These are phyloP conservation scores for Spizellomyces sp. DNA, from an alignment of 192 early-diverging fungal species.

Conservation along the genomic window DNA sequence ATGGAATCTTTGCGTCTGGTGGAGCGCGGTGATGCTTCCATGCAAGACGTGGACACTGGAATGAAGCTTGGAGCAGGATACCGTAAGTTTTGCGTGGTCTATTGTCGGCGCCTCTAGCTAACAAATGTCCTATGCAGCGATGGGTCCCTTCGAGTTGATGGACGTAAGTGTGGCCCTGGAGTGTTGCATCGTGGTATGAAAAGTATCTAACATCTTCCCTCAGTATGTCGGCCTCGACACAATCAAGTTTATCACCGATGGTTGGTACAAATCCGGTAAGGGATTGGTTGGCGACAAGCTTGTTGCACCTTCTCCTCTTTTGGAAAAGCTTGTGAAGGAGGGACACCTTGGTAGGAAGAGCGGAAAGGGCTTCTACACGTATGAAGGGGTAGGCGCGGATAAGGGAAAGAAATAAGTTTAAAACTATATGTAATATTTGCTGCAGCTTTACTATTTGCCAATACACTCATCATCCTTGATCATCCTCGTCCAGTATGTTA, in stretches of 20 bases:
- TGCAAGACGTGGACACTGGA: constrained; percentile 87
- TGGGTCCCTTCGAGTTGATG: constrained; percentile 87
- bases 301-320: constrained; percentile 67
- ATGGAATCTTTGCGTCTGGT: constrained; percentile 92
- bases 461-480: too few species aligned
- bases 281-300: constrained; percentile 73
- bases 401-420: constrained; percentile 26
- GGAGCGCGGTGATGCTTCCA: constrained; percentile 84
- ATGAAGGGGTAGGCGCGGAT: constrained; percentile 34
- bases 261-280: constrained; percentile 85
- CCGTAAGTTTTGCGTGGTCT: constrained; percentile 38
- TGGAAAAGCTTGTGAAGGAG: constrained; percentile 73
- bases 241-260: constrained; percentile 92
- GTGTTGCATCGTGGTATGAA: neutral
- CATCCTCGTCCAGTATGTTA: too few species aligned
- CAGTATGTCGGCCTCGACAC: constrained; percentile 95
- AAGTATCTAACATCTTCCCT: constrained; percentile 1
- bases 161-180: constrained; percentile 54
- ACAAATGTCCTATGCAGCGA: constrained; percentile 45
- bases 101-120: neutral
- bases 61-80: constrained; percentile 98
- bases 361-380: constrained; percentile 52
- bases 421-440: too few species aligned
- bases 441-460: too few species aligned
- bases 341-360: constrained; percentile 84